phyloP scores from a whole-genome alignment of 2,329 filamentous ascomycete genomes.

The Phoma sp. region DNA sequence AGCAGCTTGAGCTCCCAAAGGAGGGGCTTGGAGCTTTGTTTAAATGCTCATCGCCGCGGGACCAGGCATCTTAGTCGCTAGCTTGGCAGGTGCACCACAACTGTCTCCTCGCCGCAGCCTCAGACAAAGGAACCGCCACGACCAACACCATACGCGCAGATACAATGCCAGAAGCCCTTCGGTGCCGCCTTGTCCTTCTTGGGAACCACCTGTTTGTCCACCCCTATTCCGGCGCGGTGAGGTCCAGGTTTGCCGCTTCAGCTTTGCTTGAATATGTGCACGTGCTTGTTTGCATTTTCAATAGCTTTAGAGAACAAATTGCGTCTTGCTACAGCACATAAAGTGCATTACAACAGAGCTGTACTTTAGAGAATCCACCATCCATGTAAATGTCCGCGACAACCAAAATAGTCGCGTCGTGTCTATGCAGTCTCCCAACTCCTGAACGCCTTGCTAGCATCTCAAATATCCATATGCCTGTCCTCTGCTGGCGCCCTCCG shows the following conservation, averaged over 20 bases:
- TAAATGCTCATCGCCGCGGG: slow-evolving; percentile 6
- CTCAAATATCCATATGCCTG: slow-evolving; percentile 16
- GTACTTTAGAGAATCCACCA: background rate
- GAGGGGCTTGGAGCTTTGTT: slow-evolving; percentile 10
- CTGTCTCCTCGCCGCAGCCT: slow-evolving; percentile 3
- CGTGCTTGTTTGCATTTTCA: too few relatives aligned
- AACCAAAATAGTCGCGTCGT: slow-evolving; percentile 2
- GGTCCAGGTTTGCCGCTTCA: background rate
- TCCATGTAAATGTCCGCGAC: background rate
- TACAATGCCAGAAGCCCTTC: background rate
- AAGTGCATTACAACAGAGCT: background rate
- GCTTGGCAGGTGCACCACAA: slow-evolving; percentile 9
- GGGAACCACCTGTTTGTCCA: background rate
- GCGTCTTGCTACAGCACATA: background rate
- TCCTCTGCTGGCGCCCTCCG: slow-evolving; percentile 28
- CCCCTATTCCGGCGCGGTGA: background rate
- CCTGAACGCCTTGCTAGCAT: slow-evolving; percentile 11
- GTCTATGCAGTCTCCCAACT: slow-evolving; percentile 10
- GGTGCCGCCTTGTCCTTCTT: background rate
- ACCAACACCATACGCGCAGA: background rate
- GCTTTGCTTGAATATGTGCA: too few relatives aligned
- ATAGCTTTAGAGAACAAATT: too few relatives aligned
- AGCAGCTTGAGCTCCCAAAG: slow-evolving; percentile 9
- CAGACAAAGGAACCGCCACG: slow-evolving; percentile 10
- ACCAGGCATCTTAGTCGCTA: slow-evolving; percentile 5